Base-by-base conservation (phyloP, 1,284 basidiomycete genomes). In the Leccinum subrobustum region DNA sequence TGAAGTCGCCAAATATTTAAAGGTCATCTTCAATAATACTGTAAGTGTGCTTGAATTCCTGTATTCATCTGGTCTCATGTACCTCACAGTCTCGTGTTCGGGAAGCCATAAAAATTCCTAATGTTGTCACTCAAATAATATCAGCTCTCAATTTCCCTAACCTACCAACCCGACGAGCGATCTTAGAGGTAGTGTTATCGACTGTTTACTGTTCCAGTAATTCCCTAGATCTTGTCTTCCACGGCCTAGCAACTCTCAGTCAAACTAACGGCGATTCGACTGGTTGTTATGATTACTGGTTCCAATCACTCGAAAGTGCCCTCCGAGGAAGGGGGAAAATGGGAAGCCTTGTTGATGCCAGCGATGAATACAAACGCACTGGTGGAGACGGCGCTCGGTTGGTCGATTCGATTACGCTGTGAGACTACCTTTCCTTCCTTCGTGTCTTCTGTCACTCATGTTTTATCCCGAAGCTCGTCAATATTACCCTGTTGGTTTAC, bases 261-360 rank as follows among this genome's bases (percentile, higher is more conserved):
- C 73, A 79, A 11, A 77, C 83, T 6, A 90, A 91, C 65, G 82
- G 83, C 72, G 87, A 87, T 70, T 72, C 85, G 11, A 73, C 73
- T 37, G 80, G 81, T 33, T 83, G 77, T 50, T 99, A 95, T 75
- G 89, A 90, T 65, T 94, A 87, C 64, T 98, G 95, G 96, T 92
- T 99, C 74, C 88, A 88, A 65, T 89, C 90, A 1, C 80, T 96
- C 63, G 92, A 96, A 68, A 79, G 79, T 44, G 86, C 87, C 4
- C 81, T 98, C 12, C 84, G 87, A 52, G 95, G 95, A 1, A 80
- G 95, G 62, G 96, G 97, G 1, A 91, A 89, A 73, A 96, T 98
- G 94, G 96, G 96, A 2, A 96, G 92, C 71, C 77, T 92, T 54
- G 96, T 99, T 7, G 96, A 96, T 2, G 93, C 94, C 9, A 96